Conservation (phyloP, 306 rosid species). For the Cucumis cinereus region DNA sequence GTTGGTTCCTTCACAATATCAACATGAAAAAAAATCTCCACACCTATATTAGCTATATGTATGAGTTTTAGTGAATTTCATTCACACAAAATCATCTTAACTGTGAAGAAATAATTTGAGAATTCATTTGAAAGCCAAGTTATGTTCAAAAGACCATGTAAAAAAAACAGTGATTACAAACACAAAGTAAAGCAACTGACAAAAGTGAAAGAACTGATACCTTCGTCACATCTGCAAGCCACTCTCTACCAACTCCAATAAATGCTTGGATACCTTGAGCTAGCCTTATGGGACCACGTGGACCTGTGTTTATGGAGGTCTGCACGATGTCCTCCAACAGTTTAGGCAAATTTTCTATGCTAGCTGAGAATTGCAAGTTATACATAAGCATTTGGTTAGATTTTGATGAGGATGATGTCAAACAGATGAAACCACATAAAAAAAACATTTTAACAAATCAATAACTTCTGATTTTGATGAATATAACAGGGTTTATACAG, state of each 20-base stretch:
- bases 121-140: neutral
- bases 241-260: constrained; percentile 82
- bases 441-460: neutral
- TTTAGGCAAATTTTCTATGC: constrained; percentile 57
- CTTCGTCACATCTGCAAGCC: constrained; percentile 69
- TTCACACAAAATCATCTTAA: neutral
- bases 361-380: constrained; percentile 33
- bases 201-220: constrained; percentile 15
- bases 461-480: neutral
- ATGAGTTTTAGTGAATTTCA: neutral
- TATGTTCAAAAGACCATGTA: neutral
- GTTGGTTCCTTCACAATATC: neutral
- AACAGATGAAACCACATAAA: neutral
- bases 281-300: constrained; percentile 71
- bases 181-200: neutral
- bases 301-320: constrained; percentile 78
- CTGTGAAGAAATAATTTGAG: neutral
- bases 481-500: neutral
- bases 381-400: constrained; percentile 1
- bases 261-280: constrained; percentile 89
- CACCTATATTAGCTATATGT: neutral
- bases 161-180: neutral
- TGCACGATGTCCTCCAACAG: constrained; percentile 83
- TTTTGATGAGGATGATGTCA: neutral
- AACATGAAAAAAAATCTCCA: neutral